These are phyloP conservation scores for Rosa chinensis DNA, from an alignment of 306 rosid genomes.

Conservation along the genomic window DNA sequence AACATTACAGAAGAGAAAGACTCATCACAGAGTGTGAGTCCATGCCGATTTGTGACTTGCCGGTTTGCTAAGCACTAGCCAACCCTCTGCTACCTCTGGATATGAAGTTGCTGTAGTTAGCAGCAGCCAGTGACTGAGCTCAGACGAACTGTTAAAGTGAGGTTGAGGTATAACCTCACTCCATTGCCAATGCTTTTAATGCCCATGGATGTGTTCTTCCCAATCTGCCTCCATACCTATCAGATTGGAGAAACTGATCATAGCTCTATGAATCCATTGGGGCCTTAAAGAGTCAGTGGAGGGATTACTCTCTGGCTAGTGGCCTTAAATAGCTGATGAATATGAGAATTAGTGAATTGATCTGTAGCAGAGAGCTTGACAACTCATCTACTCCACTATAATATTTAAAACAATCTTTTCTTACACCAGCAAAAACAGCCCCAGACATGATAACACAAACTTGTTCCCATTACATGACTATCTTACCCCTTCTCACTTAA, in stretches of 20 bases:
- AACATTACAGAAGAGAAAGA: constrained; percentile 28
- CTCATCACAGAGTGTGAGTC: constrained; percentile 58
- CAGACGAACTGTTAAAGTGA: constrained; percentile 48
- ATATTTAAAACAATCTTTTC: constrained; percentile 21
- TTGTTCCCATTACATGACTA: constrained; percentile 24
- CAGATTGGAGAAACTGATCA: constrained; percentile 35
- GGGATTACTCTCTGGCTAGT: constrained; percentile 34
- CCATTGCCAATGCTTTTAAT: constrained; percentile 37
- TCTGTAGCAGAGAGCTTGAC: background rate
- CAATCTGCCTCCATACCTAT: constrained; percentile 41
- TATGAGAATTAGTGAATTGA: constrained; percentile 5
- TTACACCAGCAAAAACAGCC: constrained; percentile 31
- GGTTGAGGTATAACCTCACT: constrained; percentile 29
- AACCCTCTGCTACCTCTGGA: constrained; percentile 20
- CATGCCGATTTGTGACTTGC: constrained; percentile 94
- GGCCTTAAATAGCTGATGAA: constrained; percentile 62
- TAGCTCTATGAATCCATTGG: constrained; percentile 28
- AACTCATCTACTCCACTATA: constrained; percentile 39
- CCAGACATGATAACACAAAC: constrained; percentile 1
- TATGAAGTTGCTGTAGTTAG: constrained; percentile 15
- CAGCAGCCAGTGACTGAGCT: constrained; percentile 45
- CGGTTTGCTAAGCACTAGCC: constrained; percentile 63
- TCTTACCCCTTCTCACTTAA: constrained; percentile 17
- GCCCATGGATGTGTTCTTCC: constrained; percentile 45
- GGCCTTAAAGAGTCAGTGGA: constrained; percentile 46